phyloP scores from a whole-genome alignment of 495 filamentous ascomycete species.

The Collariella sp. region DNA sequence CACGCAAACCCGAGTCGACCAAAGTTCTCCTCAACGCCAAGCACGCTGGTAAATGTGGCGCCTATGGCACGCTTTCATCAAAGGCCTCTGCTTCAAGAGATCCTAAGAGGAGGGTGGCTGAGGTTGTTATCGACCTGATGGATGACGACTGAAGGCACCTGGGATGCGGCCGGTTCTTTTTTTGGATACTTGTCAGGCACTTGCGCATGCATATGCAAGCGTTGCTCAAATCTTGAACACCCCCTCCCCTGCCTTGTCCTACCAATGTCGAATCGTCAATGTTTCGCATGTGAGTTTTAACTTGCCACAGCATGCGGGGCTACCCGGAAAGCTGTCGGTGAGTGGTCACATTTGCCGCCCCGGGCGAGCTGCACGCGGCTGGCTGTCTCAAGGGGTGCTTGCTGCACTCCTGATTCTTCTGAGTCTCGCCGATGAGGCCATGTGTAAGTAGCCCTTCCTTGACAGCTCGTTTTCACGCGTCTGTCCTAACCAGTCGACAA shows the following conservation, averaged over 20 bases:
- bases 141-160: background rate
- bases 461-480: too few species aligned
- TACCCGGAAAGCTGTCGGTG: background rate
- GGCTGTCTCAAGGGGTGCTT: background rate
- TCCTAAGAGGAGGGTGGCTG: constrained; percentile 4
- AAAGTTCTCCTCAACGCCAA: too few species aligned
- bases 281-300: background rate
- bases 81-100: background rate
- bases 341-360: background rate
- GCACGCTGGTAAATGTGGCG: too few species aligned
- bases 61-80: too few species aligned
- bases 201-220: background rate
- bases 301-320: background rate
- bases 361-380: background rate
- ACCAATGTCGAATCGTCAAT: background rate
- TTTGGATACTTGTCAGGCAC: background rate
- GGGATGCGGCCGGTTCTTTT: background rate
- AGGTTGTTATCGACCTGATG: constrained; percentile 17
- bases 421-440: background rate
- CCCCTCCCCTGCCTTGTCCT: background rate
- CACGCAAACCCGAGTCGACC: too few species aligned
- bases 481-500: too few species aligned
- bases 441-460: background rate
- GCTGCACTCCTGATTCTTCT: background rate
- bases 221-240: background rate